phyloP scores from a whole-genome alignment of 140 eudicot species.

The Anethum foeniculum region DNA sequence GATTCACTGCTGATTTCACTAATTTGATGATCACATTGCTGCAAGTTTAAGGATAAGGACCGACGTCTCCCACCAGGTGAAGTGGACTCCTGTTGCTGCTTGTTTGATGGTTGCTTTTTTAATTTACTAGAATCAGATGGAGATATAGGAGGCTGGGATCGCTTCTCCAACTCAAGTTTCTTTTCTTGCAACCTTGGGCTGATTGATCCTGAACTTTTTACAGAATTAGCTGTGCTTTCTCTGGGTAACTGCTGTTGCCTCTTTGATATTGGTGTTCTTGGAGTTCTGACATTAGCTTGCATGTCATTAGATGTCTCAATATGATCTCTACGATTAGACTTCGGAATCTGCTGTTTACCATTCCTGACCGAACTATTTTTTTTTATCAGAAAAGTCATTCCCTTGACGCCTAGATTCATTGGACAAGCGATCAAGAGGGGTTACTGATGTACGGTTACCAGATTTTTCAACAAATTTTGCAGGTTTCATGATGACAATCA shows the following conservation, averaged over 20 bases:
- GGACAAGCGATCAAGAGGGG: constrained; percentile 31
- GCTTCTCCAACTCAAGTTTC: constrained; percentile 58
- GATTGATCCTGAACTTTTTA: constrained; percentile 50
- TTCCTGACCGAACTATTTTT: constrained; percentile 27
- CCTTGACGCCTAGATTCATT: constrained; percentile 13
- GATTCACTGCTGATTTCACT: no score
- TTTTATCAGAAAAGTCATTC: constrained; percentile 13
- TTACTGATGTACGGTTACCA: constrained; percentile 29
- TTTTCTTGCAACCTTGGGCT: constrained; percentile 82
- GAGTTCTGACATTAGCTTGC: constrained; percentile 32
- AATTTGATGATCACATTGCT: no score
- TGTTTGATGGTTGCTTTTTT: constrained; percentile 44
- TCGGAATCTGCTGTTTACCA: constrained; percentile 31
- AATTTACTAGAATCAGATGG: constrained; percentile 49
- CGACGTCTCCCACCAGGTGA: no score
- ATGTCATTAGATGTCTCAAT: constrained; percentile 24
- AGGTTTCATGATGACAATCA: constrained; percentile 87
- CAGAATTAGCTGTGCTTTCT: constrained; percentile 32
- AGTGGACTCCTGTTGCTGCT: not conserved
- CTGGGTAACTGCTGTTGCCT: constrained; percentile 39
- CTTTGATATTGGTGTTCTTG: constrained; percentile 30
- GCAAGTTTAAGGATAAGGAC: no score
- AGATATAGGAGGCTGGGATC: constrained; percentile 75
- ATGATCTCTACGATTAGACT: constrained; percentile 35
- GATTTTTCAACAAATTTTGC: constrained; percentile 64